Base-by-base conservation (phyloP, 768 basidiomycete species). In the Podaxis mareebaensis region DNA sequence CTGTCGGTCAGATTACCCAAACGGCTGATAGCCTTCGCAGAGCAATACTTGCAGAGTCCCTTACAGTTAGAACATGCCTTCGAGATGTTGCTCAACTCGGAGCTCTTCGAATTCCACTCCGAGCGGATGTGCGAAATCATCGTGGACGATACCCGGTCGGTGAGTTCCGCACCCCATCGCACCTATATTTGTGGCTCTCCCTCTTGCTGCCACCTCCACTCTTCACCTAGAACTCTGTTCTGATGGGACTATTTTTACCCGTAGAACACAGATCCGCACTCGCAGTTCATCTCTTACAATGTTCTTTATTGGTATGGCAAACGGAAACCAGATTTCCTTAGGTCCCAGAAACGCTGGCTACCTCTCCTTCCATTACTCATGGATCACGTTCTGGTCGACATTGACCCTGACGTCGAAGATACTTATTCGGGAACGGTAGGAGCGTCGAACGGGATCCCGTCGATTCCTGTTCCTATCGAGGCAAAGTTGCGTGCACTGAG, bases 61-160 rank as follows among this genome's bases (percentile, higher is more conserved):
- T 74, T 91, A 26, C 94, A 96, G 69, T 81, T 98, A 52, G 86
- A 94, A 65, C 90, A 95, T 72, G 94, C 94, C 11, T 90, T 91
- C 67, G 78, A 83, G 44, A 75, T 91, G 33, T 77, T 99, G 12
- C 78, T 96, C 46, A 85, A 87, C 59, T 95, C 93, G 0, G 95
- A 96, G 70, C 82, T 99, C 44, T 97, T 98, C 69, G 75, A 84
- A 2, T 96, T 92, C 70, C 95, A 98, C 74, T 95, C 93, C 3
- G 95, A 95, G 71, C 81, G 96, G 38, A 96, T 96, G 92, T 86
- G 89, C 60, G 91, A 93, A 67, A 83, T 91, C 46, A 78, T 95
- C 53, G 78, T 90, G 40, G 82, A 88, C 53, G 88, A 93, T 68
- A 84, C 85, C 12, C 81, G 84, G 71, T 79, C 81, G 70, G 91